These are phyloP conservation scores for Sclerotinia glacialis DNA, from an alignment of 2,329 filamentous ascomycete species.

Conservation along the genomic window DNA sequence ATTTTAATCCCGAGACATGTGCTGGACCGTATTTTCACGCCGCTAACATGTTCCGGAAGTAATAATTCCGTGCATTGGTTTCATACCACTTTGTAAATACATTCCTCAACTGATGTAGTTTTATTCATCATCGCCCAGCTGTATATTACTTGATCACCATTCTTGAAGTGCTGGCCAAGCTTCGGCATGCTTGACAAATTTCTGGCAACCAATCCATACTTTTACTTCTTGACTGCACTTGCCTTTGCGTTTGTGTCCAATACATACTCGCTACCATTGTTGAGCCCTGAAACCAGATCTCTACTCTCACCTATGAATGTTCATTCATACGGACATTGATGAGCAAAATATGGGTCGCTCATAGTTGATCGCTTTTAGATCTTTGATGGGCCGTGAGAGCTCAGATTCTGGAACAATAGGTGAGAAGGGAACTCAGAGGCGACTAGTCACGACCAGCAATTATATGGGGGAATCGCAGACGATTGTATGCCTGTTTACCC, in stretches of 20 bases:
- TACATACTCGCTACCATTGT: neutral
- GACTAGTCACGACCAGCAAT: neutral
- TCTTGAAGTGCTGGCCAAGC: neutral
- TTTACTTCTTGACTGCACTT: neutral
- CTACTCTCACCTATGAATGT: neutral
- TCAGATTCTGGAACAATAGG: neutral
- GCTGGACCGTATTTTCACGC: neutral
- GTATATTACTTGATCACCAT: neutral
- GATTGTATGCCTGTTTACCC: neutral
- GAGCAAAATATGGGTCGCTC: no score
- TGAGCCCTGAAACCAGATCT: neutral
- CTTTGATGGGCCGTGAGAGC: neutral
- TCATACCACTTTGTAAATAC: neutral
- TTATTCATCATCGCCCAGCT: neutral
- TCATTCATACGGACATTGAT: neutral
- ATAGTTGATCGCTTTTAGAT: neutral
- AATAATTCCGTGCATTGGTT: slow-evolving; percentile 1
- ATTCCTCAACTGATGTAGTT: neutral
- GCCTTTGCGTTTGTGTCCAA: neutral
- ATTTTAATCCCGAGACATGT: neutral
- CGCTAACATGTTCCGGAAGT: neutral
- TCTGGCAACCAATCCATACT: no score
- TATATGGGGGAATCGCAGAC: neutral
- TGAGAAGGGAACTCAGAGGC: neutral
- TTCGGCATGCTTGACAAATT: neutral